Conservation (phyloP, 1,284 basidiomycete species). For the Agroathelia rolfsii region DNA sequence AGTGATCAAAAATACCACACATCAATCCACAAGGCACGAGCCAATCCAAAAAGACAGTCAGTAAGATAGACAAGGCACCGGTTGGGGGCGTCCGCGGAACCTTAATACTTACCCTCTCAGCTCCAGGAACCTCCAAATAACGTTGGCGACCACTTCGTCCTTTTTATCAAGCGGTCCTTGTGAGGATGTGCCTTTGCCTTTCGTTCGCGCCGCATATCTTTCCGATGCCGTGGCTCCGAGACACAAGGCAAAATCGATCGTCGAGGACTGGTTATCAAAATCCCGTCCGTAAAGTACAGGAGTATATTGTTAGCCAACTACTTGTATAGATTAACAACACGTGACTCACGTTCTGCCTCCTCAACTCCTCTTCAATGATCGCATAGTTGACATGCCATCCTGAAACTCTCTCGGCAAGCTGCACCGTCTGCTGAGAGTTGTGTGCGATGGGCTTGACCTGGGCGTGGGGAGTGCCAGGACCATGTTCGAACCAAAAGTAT, state of each 20-base stretch:
- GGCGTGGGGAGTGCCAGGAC: slow-evolving; percentile 32
- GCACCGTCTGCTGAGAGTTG: slow-evolving; percentile 69
- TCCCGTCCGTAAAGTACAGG: slow-evolving; percentile 4
- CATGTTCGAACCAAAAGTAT: slow-evolving; percentile 69
- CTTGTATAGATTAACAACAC: too few relatives aligned
- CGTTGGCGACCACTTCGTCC: slow-evolving; percentile 97
- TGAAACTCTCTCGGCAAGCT: slow-evolving; percentile 79
- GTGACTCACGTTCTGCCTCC: slow-evolving; percentile 84
- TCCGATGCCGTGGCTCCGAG: slow-evolving; percentile 82
- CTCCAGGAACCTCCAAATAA: slow-evolving; percentile 97
- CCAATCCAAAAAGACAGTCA: too few relatives aligned
- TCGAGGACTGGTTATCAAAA: slow-evolving; percentile 60
- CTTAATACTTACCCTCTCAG: slow-evolving; percentile 66
- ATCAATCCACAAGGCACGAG: slow-evolving; percentile 10
- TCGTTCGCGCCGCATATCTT: slow-evolving; percentile 70
- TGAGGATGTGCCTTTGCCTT: slow-evolving; percentile 37
- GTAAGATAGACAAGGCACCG: slow-evolving; percentile 8
- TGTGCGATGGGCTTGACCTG: slow-evolving; percentile 63
- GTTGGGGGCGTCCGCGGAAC: too few relatives aligned
- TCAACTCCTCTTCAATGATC: slow-evolving; percentile 88
- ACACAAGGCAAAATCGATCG: slow-evolving; percentile 95
- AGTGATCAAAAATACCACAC: slow-evolving; percentile 12
- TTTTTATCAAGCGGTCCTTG: slow-evolving; percentile 79
- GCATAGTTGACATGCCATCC: slow-evolving; percentile 90
- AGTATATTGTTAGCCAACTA: slow-evolving; percentile 6